A percentile compares a stretch with the other conserved stretches of the same genome.
phyloP scores from a whole-genome alignment of 129 eudicot species.

The Calendula officinalis region DNA sequence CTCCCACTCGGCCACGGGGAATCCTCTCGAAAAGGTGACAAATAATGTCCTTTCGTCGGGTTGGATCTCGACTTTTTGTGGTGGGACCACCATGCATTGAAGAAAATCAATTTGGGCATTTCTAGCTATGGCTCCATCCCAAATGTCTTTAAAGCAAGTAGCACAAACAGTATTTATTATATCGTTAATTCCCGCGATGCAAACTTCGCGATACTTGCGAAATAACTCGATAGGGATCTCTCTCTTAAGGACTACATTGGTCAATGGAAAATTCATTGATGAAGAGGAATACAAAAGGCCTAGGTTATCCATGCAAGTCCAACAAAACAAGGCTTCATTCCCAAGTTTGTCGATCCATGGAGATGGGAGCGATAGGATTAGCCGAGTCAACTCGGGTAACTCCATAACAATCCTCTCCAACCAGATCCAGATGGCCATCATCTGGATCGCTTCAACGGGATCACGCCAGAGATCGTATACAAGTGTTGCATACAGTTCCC shows the following conservation, averaged over 20 bases:
- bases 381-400: slow-evolving; percentile 26
- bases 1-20: slow-evolving; percentile 55
- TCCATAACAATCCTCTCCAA: slow-evolving; percentile 34
- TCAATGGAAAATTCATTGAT: slow-evolving; percentile 37
- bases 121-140: slow-evolving; percentile 37
- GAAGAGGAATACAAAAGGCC: slow-evolving; percentile 6
- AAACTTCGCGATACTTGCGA: not conserved
- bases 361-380: slow-evolving; percentile 30
- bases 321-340: slow-evolving; percentile 50
- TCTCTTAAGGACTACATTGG: slow-evolving; percentile 29
- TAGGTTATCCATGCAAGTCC: slow-evolving; percentile 30
- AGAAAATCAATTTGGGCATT: slow-evolving; percentile 20
- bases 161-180: slow-evolving; percentile 35
- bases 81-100: not conserved
- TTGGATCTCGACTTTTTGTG: slow-evolving; percentile 1
- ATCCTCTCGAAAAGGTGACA: slow-evolving; percentile 73
- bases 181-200: slow-evolving; percentile 25
- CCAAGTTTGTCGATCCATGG: slow-evolving; percentile 39
- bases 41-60: slow-evolving; percentile 56
- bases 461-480: slow-evolving; percentile 46
- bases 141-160: slow-evolving; percentile 43
- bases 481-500: slow-evolving; percentile 45
- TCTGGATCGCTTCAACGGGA: slow-evolving; percentile 51
- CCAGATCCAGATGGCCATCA: slow-evolving; percentile 73
- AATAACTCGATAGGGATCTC: slow-evolving; percentile 44